Evolutionary conservation across 192 early-diverging fungal species (phyloP).

Genomic region (Entomortierella beljakovae): DNA sequence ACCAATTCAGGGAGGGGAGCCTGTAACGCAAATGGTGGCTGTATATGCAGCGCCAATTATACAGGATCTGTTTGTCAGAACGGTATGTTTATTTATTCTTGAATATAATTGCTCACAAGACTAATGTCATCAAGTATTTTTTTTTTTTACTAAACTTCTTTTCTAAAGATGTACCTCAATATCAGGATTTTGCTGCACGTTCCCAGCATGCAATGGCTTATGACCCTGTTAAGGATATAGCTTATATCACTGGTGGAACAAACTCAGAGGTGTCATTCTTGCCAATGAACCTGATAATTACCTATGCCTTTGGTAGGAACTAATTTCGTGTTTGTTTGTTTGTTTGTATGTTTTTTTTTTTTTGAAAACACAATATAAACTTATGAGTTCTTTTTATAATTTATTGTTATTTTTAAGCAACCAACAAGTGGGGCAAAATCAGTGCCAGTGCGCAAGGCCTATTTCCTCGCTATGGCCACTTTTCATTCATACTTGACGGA

Average conservation of each 20-base stretch:
- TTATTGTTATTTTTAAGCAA: not conserved
- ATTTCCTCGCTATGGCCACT: constrained; percentile 41
- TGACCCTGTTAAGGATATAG: constrained; percentile 41
- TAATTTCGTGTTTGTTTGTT: not conserved
- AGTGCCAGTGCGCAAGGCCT: not conserved
- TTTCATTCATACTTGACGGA: constrained; percentile 32
- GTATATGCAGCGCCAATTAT: constrained; percentile 20
- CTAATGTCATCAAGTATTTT: not conserved
- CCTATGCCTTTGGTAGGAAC: constrained; percentile 29
- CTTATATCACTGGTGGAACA: constrained; percentile 47
- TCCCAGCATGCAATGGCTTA: constrained; percentile 52
- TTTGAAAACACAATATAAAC: not conserved
- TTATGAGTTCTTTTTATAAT: not conserved
- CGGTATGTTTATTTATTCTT: constrained; percentile 11
- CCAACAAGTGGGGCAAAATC: constrained; percentile 40
- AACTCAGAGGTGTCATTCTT: not conserved
- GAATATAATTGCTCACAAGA: not conserved
- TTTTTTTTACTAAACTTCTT: no score
- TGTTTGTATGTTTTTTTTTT: no score
- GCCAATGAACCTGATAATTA: constrained; percentile 15
- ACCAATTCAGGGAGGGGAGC: constrained; percentile 17
- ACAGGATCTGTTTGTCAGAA: constrained; percentile 32
- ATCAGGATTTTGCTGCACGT: constrained; percentile 34
- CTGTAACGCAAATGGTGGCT: constrained; percentile 13
- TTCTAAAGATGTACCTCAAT: constrained; percentile 25